A percentile compares a stretch with the other conserved stretches of the same genome.
Evolutionary conservation across 2,329 filamentous ascomycete species (phyloP).

Genomic region (Fonsecaea erecta): DNA sequence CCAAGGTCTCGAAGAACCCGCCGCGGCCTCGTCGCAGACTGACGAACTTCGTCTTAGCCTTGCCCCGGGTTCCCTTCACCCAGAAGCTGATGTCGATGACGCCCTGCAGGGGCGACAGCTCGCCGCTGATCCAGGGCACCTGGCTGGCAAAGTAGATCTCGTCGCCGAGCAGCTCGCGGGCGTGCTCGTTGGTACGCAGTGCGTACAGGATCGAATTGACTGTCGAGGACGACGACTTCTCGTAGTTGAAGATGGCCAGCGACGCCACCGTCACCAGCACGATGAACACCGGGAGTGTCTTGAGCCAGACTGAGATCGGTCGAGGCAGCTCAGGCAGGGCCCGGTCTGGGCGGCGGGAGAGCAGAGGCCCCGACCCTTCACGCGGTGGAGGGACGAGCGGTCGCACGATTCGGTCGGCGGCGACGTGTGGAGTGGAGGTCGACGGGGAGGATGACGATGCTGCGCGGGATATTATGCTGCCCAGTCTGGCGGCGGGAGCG

Average conservation of each 20-base stretch:
- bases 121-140: conserved; percentile 81
- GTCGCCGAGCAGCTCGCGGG: conserved; percentile 80
- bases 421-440: background rate
- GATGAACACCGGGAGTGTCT: conserved; percentile 80
- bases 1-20: conserved; percentile 80
- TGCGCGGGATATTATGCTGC: background rate
- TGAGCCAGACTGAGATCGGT: conserved; percentile 61
- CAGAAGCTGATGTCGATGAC: conserved; percentile 84
- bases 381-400: conserved; percentile 54
- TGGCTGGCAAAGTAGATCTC: conserved; percentile 79
- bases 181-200: conserved; percentile 76
- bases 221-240: conserved; percentile 85
- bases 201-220: conserved; percentile 91
- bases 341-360: conserved; percentile 58
- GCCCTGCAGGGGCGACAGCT: conserved; percentile 93
- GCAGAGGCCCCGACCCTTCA: conserved; percentile 56
- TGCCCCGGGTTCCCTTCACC: conserved; percentile 76
- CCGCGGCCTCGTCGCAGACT: conserved; percentile 70
- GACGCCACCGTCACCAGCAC: conserved; percentile 71
- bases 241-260: conserved; percentile 98
- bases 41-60: conserved; percentile 78
- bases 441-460: background rate
- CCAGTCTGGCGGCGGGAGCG: background rate
- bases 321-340: conserved; percentile 55
- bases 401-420: conserved; percentile 15